A percentile compares a stretch with the other conserved stretches of the same genome.
Evolutionary conservation across 768 basidiomycete species (phyloP).

Genomic region (Termitomyces sp.): DNA sequence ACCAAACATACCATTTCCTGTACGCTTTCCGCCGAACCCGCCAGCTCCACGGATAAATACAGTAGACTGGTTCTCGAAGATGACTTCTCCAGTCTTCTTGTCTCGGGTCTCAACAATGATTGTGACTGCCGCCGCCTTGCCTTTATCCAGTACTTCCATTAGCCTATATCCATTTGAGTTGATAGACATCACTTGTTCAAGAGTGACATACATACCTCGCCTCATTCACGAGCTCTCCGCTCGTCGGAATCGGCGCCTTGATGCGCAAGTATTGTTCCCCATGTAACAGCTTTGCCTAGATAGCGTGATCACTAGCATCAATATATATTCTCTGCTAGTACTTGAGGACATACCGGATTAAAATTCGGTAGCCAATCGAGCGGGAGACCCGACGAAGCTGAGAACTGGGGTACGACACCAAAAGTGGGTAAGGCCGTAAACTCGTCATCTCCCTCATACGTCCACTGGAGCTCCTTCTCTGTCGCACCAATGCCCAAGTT

Average conservation of each 20-base stretch:
- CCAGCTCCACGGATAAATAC: conserved; percentile 91
- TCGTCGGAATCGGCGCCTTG: conserved; percentile 82
- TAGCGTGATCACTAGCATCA: neutral
- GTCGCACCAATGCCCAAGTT: conserved; percentile 95
- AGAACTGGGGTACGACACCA: conserved; percentile 91
- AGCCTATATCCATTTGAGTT: conserved; percentile 37
- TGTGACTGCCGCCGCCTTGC: conserved; percentile 91
- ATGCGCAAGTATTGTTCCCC: conserved; percentile 95
- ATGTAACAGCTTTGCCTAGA: conserved; percentile 90
- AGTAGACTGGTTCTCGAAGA: conserved; percentile 93
- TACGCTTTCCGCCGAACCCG: conserved; percentile 92
- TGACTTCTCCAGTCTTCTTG: conserved; percentile 67
- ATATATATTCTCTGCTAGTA: neutral
- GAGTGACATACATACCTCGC: conserved; percentile 48
- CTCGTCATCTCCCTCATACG: conserved; percentile 83
- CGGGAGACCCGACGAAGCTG: conserved; percentile 59
- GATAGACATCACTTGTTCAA: neutral
- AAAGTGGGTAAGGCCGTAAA: conserved; percentile 91
- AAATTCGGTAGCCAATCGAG: conserved; percentile 93
- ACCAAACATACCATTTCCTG: conserved; percentile 59
- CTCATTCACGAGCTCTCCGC: conserved; percentile 73
- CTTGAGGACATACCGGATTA: conserved; percentile 71
- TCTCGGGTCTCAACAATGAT: conserved; percentile 77
- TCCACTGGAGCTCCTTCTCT: conserved; percentile 88
- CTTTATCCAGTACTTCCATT: conserved; percentile 83